phyloP scores from a whole-genome alignment of 345 rosid genomes.

The Isatis tinctoria region DNA sequence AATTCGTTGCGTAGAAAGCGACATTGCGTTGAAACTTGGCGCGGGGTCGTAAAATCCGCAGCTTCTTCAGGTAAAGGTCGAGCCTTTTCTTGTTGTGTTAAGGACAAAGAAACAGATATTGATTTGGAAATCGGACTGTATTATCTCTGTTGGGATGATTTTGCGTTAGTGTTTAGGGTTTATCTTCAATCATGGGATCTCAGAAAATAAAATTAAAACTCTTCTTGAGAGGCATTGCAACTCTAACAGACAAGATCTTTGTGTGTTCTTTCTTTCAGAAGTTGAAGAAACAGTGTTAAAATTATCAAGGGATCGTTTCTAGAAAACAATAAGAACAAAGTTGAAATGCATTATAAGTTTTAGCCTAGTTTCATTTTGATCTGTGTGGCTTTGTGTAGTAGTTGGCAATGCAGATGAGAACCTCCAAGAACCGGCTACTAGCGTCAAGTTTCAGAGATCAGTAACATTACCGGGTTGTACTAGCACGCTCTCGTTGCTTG shows the following conservation, averaged over 20 bases:
- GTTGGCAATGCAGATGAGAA: constrained; percentile 51
- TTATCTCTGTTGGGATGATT: too few relatives aligned
- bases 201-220: background rate
- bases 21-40: background rate
- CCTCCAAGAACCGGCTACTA: constrained; percentile 59
- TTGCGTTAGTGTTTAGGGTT: too few relatives aligned
- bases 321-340: background rate
- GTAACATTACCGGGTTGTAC: constrained; percentile 67
- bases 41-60: constrained; percentile 31
- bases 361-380: too few relatives aligned
- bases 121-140: too few relatives aligned
- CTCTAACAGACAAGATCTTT: background rate
- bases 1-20: too few relatives aligned
- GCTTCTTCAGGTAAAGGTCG: constrained; percentile 46
- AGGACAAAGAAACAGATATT: background rate
- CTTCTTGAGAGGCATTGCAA: background rate
- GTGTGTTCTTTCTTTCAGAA: background rate
- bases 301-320: background rate
- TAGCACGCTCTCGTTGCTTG: constrained; percentile 54
- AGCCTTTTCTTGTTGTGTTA: background rate
- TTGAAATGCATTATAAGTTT: too few relatives aligned
- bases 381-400: constrained; percentile 31
- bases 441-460: constrained; percentile 57
- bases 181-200: background rate
- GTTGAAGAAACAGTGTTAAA: background rate